Conservation (phyloP, 2,329 filamentous ascomycete genomes). For the Lachnellula hyalina region DNA sequence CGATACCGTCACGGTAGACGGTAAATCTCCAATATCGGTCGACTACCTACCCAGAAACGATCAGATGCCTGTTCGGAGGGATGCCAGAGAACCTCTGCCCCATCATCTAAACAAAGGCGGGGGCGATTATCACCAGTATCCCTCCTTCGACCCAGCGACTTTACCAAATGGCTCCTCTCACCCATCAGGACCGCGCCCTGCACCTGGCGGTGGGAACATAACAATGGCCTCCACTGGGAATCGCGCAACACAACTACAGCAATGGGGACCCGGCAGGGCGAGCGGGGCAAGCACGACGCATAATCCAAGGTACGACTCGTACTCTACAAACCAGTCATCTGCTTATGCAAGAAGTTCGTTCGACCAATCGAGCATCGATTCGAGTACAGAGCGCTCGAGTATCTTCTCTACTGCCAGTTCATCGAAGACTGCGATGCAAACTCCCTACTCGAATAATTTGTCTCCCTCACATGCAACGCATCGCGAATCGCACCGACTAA, state of each 20-base stretch:
- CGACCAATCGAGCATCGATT: slow-evolving; percentile 62
- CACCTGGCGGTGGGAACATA: slow-evolving; percentile 54
- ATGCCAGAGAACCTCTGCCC: slow-evolving; percentile 63
- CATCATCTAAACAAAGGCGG: slow-evolving; percentile 77
- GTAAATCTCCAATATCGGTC: slow-evolving; percentile 63
- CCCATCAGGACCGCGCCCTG: slow-evolving; percentile 56
- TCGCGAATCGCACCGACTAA: slow-evolving; percentile 52
- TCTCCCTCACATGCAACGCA: slow-evolving; percentile 24
- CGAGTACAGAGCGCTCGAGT: slow-evolving; percentile 50
- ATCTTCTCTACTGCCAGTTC: slow-evolving; percentile 51
- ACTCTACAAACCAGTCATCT: slow-evolving; percentile 38
- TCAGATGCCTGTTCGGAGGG: slow-evolving; percentile 48
- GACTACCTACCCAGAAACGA: slow-evolving; percentile 68
- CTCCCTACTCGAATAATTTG: slow-evolving; percentile 49
- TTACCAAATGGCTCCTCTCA: slow-evolving; percentile 48
- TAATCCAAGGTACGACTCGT: slow-evolving; percentile 60
- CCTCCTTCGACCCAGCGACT: slow-evolving; percentile 57
- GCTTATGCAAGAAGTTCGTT: slow-evolving; percentile 42
- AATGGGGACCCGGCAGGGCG: slow-evolving; percentile 60
- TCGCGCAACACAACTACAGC: slow-evolving; percentile 65
- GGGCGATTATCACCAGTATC: slow-evolving; percentile 85
- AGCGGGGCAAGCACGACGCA: slow-evolving; percentile 50
- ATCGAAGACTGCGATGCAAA: slow-evolving; percentile 48
- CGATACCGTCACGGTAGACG: slow-evolving; percentile 61
- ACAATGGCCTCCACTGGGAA: slow-evolving; percentile 69